phyloP scores from a whole-genome alignment of 2,329 filamentous ascomycete species.

The Xylariaceae sp. region DNA sequence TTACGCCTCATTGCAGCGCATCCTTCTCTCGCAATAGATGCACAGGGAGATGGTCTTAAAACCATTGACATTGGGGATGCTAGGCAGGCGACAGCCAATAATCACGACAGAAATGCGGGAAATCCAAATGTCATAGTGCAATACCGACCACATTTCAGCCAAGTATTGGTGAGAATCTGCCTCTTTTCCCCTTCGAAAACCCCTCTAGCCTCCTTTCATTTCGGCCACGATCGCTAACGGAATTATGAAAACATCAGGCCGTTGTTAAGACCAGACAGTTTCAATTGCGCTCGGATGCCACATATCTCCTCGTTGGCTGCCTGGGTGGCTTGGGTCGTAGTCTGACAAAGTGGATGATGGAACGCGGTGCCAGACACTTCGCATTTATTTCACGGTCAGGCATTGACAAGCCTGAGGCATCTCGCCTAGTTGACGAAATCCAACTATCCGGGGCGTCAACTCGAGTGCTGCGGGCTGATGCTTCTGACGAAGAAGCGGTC shows the following conservation, averaged over 20 bases:
- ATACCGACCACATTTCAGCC: constrained; percentile 9
- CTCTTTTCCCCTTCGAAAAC: background rate
- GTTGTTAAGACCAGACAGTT: constrained; percentile 7
- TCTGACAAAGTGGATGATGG: constrained; percentile 35
- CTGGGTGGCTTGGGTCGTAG: constrained; percentile 36
- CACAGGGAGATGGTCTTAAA: background rate
- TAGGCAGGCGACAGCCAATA: background rate
- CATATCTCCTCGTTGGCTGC: constrained; percentile 37
- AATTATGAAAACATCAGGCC: background rate
- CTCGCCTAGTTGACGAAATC: constrained; percentile 14
- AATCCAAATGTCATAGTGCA: background rate
- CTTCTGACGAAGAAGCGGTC: constrained; percentile 6
- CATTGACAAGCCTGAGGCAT: constrained; percentile 27
- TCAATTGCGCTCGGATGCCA: constrained; percentile 12
- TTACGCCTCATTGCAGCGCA: constrained; percentile 4
- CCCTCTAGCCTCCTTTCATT: background rate
- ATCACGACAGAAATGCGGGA: background rate
- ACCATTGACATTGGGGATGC: constrained; percentile 9
- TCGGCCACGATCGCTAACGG: background rate
- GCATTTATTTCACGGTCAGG: constrained; percentile 35
- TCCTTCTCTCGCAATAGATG: background rate
- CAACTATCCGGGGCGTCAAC: constrained; percentile 9
- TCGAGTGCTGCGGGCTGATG: constrained; percentile 15
- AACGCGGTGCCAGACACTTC: constrained; percentile 32
- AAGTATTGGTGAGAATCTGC: constrained; percentile 12